Percentiles rank a stretch among this genome's conserved stretches.
Conservation (phyloP, 495 filamentous ascomycete species). For the Clohesyomyces aquaticus region DNA sequence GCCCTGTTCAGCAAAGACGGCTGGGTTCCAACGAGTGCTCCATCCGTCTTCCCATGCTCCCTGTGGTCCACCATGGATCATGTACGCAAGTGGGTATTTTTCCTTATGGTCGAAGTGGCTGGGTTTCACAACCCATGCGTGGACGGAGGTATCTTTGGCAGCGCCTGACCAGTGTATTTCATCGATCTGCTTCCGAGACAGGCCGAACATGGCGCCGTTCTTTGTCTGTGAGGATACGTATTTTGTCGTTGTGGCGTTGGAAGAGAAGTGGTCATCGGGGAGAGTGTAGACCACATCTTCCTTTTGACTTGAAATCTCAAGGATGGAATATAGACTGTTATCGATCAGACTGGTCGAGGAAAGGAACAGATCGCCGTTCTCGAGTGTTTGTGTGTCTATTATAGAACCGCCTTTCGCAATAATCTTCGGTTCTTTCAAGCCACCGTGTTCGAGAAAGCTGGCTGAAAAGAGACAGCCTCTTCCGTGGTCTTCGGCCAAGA, state of each 20-base stretch:
- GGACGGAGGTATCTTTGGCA: conserved; percentile 45
- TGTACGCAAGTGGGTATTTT: conserved; percentile 79
- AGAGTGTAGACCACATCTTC: conserved; percentile 34
- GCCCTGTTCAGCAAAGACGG: conserved; percentile 87
- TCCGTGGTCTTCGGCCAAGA: conserved; percentile 42
- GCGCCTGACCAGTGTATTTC: conserved; percentile 49
- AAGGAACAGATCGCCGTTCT: conserved; percentile 44
- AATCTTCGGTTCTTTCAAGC: conserved; percentile 9
- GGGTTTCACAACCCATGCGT: conserved; percentile 72
- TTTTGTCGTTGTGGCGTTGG: conserved; percentile 16
- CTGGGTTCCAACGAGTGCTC: conserved; percentile 90
- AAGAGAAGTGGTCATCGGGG: conserved; percentile 40
- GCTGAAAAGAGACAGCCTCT: conserved; percentile 32
- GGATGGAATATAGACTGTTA: conserved; percentile 44
- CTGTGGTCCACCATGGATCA: conserved; percentile 90
- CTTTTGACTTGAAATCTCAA: conserved; percentile 13
- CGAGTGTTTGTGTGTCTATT: conserved; percentile 30
- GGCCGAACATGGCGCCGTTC: conserved; percentile 69
- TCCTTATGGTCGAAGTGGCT: conserved; percentile 71
- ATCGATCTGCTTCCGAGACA: conserved; percentile 49
- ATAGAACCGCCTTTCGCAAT: conserved; percentile 32
- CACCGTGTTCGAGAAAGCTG: neutral
- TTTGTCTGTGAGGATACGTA: conserved; percentile 61
- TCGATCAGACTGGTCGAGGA: conserved; percentile 47
- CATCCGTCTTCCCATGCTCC: conserved; percentile 82